Conservation (phyloP, 2,329 filamentous ascomycete genomes). For the Fusarium scirpi region DNA sequence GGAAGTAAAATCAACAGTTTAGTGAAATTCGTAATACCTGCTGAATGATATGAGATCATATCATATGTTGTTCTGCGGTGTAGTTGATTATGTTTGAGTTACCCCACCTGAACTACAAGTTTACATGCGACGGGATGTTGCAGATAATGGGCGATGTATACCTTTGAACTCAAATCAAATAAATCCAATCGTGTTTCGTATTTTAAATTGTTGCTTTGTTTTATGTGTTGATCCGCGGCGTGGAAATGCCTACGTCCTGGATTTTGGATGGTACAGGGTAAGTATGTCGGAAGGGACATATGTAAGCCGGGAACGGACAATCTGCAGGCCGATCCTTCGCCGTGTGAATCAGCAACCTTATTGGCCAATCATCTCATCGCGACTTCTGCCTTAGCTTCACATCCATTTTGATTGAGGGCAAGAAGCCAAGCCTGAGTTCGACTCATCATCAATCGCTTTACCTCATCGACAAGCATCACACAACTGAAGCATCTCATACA, state of each 20-base stretch:
- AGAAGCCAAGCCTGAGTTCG: conserved; percentile 18
- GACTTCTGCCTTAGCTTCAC: conserved; percentile 36
- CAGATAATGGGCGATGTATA: too few relatives aligned
- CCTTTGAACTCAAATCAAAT: background rate
- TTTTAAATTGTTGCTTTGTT: background rate
- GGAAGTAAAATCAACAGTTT: background rate
- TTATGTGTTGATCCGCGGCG: background rate
- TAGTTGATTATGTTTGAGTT: background rate
- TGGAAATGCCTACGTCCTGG: too few relatives aligned
- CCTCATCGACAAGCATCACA: conserved; percentile 5
- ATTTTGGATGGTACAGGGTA: conserved; percentile 27
- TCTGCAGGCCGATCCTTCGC: conserved; percentile 30
- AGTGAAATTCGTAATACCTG: background rate
- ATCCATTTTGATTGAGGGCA: conserved; percentile 27
- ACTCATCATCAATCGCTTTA: conserved; percentile 24
- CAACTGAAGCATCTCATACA: conserved; percentile 6
- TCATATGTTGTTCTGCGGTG: too few relatives aligned
- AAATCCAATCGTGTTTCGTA: background rate
- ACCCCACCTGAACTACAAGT: background rate
- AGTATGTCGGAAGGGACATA: background rate
- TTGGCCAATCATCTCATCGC: conserved; percentile 42
- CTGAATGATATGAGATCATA: background rate
- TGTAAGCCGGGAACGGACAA: conserved; percentile 42
- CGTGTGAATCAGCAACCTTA: conserved; percentile 23
- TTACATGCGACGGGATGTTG: too few relatives aligned